Conservation (phyloP, 768 basidiomycete species). For the Rhodotorula sphaerocarpa region DNA sequence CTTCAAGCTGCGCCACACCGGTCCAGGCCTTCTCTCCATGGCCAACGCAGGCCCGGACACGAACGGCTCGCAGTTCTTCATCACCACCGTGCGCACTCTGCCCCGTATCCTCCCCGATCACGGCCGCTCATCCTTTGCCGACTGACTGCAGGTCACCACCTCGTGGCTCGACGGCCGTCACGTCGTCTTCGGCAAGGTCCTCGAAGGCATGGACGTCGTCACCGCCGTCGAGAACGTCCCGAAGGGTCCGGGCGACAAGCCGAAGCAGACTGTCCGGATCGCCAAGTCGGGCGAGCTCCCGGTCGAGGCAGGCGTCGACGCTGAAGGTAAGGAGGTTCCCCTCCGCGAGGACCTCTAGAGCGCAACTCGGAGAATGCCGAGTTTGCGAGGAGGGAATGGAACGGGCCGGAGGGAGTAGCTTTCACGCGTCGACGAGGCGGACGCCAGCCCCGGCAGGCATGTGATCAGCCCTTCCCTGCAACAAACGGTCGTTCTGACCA, state of each 20-base stretch:
- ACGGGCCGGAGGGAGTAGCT: no score
- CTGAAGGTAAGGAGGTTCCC: constrained; percentile 79
- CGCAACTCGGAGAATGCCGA: no score
- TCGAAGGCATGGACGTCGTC: constrained; percentile 88
- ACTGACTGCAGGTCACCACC: constrained; percentile 25
- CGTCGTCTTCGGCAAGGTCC: constrained; percentile 74
- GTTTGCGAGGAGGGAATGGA: no score
- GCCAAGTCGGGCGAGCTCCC: constrained; percentile 59
- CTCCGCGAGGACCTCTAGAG: constrained; percentile 83
- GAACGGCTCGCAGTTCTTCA: constrained; percentile 46
- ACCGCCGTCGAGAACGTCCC: constrained; percentile 57
- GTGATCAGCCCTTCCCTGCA: not conserved
- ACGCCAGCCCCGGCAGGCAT: not conserved
- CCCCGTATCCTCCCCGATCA: not conserved
- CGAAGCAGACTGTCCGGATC: constrained; percentile 68
- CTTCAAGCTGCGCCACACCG: constrained; percentile 91
- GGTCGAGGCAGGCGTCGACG: constrained; percentile 50
- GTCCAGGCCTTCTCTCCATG: constrained; percentile 79
- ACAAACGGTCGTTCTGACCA: not conserved
- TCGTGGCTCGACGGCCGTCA: constrained; percentile 33
- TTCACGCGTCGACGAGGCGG: no score
- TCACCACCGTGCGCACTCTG: constrained; percentile 35
- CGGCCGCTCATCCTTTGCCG: not conserved
- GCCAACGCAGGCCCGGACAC: constrained; percentile 73
- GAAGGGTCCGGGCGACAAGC: constrained; percentile 65